phyloP scores from a whole-genome alignment of 345 rosid genomes.

The Gossypium sturtianum region DNA sequence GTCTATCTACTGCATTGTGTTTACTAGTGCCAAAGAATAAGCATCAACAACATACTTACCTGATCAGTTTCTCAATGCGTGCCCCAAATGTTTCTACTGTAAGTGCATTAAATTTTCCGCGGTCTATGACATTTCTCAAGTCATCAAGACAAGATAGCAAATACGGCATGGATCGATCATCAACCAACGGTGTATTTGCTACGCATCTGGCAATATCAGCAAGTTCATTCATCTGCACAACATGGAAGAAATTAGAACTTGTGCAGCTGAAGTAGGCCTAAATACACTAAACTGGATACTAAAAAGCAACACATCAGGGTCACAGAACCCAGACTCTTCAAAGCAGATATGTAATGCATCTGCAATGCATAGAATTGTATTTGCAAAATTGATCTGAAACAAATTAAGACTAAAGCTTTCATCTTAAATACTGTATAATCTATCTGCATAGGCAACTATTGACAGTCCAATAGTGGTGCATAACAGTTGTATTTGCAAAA shows the following conservation, averaged over 20 bases:
- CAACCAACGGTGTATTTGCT: constrained; percentile 71
- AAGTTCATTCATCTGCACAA: constrained; percentile 88
- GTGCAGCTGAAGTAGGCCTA: constrained; percentile 1
- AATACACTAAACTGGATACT: not conserved
- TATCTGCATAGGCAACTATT: not conserved
- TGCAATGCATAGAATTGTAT: not conserved
- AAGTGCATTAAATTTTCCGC: constrained; percentile 89
- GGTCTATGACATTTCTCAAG: constrained; percentile 71
- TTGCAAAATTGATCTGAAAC: not conserved
- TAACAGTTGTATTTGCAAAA: not conserved
- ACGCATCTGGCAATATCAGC: constrained; percentile 96
- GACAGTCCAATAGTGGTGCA: not conserved
- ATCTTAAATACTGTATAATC: not conserved
- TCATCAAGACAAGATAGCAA: constrained; percentile 80
- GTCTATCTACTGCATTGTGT: not conserved
- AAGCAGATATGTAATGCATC: not conserved
- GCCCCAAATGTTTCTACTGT: constrained; percentile 94
- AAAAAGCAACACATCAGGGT: not conserved
- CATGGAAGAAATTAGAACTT: constrained; percentile 18
- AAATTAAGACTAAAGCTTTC: not conserved
- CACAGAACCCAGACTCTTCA: not conserved
- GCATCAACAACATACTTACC: constrained; percentile 38
- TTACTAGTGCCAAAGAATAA: constrained; percentile 2
- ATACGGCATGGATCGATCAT: constrained; percentile 62
- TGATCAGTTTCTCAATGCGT: constrained; percentile 86